These are phyloP conservation scores for Chaetomium sp. DNA, from an alignment of 2,329 filamentous ascomycete genomes.

Conservation along the genomic window DNA sequence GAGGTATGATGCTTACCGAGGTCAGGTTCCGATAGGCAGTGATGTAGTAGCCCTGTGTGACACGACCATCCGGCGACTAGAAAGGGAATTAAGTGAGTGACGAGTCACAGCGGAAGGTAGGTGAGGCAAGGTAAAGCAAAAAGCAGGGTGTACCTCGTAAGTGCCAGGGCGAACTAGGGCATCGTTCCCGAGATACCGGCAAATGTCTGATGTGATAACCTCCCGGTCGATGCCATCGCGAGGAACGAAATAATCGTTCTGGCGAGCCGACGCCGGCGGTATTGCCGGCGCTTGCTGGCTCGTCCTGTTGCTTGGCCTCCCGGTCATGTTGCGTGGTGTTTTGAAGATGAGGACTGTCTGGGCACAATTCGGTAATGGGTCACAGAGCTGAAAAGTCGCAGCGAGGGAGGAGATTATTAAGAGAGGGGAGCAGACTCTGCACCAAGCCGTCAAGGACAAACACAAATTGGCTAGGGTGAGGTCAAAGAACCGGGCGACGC, in stretches of 20 bases:
- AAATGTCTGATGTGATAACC: conserved; percentile 79
- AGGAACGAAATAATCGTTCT: conserved; percentile 76
- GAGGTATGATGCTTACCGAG: conserved; percentile 49
- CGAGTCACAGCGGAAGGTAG: background rate
- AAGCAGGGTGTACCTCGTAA: conserved; percentile 53
- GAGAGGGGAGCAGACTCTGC: too few species aligned
- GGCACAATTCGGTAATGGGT: too few species aligned
- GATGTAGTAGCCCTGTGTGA: conserved; percentile 67
- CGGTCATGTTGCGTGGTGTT: conserved; percentile 26
- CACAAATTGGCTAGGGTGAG: background rate
- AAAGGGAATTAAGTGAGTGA: conserved; percentile 6
- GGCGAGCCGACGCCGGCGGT: conserved; percentile 40
- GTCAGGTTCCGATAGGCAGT: conserved; percentile 74
- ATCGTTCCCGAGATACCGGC: conserved; percentile 77
- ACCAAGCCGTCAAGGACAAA: background rate
- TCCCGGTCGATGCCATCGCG: conserved; percentile 76
- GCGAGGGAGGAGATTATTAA: too few species aligned
- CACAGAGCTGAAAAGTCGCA: too few species aligned
- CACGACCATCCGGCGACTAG: conserved; percentile 48
- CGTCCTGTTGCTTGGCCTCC: conserved; percentile 33
- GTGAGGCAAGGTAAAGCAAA: background rate
- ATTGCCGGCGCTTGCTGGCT: conserved; percentile 30
- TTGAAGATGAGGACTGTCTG: too few species aligned
- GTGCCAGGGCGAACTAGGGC: conserved; percentile 69
- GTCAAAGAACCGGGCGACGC: conserved; percentile 9